Evolutionary conservation across 169 alveolate species (phyloP), one percentile per base, ranked within the genome.

Genomic region (Plasmodium vinckei): DNA sequence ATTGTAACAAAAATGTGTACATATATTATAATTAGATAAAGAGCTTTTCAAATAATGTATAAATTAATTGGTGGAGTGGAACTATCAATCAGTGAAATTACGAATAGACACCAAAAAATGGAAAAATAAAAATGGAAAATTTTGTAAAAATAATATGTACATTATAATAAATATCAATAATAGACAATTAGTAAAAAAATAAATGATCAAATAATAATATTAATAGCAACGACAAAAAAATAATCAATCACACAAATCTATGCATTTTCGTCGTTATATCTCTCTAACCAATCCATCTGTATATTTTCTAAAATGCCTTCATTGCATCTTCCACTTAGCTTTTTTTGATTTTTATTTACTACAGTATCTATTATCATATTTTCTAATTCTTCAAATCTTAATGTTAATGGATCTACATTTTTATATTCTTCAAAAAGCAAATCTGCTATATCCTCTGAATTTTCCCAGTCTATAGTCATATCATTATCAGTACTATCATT

Each of bases 251-350:
- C 27, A 57, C 19, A 15, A 15, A 51, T 1, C 17, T 77, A 77
- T 64, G 15, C 33, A 77, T 53, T 51, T 44, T 77, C 89, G 44
- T 77, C 79, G 64, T 77, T 77, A 15, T 77, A 77, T 65, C 57
- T 77, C 23, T 77, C 89, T 59, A 92, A 61, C 94, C 94, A 92
- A 15, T 87, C 72, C 94, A 92, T 92, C 57, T 92, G 94, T 44
- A 92, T 92, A 73, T 70, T 70, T 59, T 92, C 94, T 39, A 92
- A 91, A 64, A 51, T 89, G 12, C 92, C 72, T 73, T 92, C 94
- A 25, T 92, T 87, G 68, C 94, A 92, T 19, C 70, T 63, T 44
- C 89, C 89, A 42, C 54, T 77, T 65, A 77, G 67, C 61, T 77
- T 63, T 59, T 65, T 63, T 39, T 88, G 67, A 57, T 87, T 89